Percentiles rank a stretch among this genome's conserved stretches.
These are phyloP conservation scores for Salix arbutifolia DNA, from an alignment of 345 rosid species.

Conservation along the genomic window DNA sequence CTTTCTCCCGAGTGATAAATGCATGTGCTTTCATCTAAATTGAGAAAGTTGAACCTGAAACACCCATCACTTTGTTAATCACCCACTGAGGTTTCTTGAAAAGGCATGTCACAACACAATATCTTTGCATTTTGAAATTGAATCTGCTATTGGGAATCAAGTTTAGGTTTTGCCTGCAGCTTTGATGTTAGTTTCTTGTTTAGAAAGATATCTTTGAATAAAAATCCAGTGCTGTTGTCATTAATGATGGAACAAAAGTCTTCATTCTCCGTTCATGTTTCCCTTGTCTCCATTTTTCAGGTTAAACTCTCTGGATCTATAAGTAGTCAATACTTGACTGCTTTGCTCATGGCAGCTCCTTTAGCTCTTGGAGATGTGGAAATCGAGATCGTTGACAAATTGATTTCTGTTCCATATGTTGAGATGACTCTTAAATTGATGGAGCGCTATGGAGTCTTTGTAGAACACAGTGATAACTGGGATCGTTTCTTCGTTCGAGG, in stretches of 20 bases:
- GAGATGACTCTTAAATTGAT: constrained; percentile 96
- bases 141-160: neutral
- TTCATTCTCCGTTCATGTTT: constrained; percentile 10
- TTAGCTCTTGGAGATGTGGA: constrained; percentile 89
- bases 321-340: constrained; percentile 96
- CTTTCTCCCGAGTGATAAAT: neutral
- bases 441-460: constrained; percentile 81
- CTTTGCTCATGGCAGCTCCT: constrained; percentile 95
- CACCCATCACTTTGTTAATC: neutral
- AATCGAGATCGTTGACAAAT: constrained; percentile 79
- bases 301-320: constrained; percentile 91
- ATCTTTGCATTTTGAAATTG: neutral
- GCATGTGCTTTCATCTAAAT: neutral
- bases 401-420: constrained; percentile 90
- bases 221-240: neutral
- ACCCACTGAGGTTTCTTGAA: neutral
- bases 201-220: neutral
- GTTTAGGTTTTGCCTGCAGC: neutral
- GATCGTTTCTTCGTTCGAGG: constrained; percentile 77
- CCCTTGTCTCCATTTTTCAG: constrained; percentile 40
- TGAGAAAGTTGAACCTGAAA: neutral
- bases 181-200: neutral
- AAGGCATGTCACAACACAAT: neutral
- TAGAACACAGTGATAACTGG: constrained; percentile 74
- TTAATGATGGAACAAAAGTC: neutral